Evolutionary conservation across 2,329 filamentous ascomycete species (phyloP).

Genomic region (Elsinoe necatrix): DNA sequence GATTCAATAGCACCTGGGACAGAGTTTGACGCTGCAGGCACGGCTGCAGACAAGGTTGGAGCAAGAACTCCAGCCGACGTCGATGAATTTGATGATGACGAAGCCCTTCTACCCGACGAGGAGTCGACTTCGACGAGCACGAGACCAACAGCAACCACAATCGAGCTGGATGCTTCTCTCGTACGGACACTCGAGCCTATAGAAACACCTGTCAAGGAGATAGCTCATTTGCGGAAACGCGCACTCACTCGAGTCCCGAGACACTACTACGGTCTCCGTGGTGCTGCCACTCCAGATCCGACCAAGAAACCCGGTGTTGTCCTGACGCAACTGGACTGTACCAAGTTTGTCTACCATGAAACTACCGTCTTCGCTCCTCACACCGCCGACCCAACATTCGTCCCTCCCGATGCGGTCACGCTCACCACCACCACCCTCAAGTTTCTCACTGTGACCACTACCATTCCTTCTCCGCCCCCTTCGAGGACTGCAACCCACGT

Average conservation of each 20-base stretch:
- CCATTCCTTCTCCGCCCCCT: constrained; percentile 8
- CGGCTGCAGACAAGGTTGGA: background rate
- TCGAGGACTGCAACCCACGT: constrained; percentile 13
- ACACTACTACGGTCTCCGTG: constrained; percentile 5
- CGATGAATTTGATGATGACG: constrained; percentile 2
- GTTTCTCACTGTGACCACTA: background rate
- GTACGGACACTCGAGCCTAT: background rate
- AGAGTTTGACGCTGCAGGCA: background rate
- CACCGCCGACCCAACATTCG: constrained; percentile 1
- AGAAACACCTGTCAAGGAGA: background rate
- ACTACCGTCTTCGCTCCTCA: background rate
- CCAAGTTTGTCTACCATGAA: constrained; percentile 8
- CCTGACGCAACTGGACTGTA: background rate
- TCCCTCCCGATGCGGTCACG: background rate
- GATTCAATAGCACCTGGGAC: background rate
- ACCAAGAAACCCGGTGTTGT: background rate
- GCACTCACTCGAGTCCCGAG: constrained; percentile 1
- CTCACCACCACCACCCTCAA: constrained; percentile 4
- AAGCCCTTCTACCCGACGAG: background rate
- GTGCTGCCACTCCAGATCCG: background rate
- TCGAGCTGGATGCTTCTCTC: background rate
- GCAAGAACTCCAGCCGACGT: background rate
- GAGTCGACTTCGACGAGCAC: background rate
- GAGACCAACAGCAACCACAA: constrained; percentile 1
- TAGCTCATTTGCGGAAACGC: background rate